Evolutionary conservation across 2,329 filamentous ascomycete species (phyloP).

Genomic region (Karstenula rhodostoma): DNA sequence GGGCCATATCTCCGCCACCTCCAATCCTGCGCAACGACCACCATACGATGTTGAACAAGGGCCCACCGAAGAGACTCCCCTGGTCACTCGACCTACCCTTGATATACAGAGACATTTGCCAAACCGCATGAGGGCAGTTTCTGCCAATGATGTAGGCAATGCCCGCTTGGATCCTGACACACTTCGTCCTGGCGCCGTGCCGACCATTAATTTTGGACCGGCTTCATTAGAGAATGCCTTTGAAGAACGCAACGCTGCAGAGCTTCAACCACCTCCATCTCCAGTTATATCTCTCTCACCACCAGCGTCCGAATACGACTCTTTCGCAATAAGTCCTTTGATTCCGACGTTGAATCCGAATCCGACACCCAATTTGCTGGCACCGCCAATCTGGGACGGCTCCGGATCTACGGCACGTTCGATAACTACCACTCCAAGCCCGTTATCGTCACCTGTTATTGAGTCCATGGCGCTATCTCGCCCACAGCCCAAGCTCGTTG

Average conservation of each 20-base stretch:
- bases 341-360: conserved; percentile 31
- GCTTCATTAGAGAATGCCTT: conserved; percentile 41
- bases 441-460: conserved; percentile 37
- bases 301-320: conserved; percentile 41
- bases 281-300: conserved; percentile 52
- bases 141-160: conserved; percentile 64
- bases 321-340: conserved; percentile 35
- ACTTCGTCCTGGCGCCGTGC: conserved; percentile 37
- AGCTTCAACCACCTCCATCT: conserved; percentile 40
- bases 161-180: conserved; percentile 55
- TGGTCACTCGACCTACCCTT: conserved; percentile 33
- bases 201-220: conserved; percentile 47
- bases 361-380: conserved; percentile 40
- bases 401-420: conserved; percentile 24
- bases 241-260: conserved; percentile 10
- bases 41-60: conserved; percentile 42
- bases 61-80: conserved; percentile 29
- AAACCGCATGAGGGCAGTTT: conserved; percentile 62
- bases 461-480: conserved; percentile 36
- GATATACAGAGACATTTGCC: conserved; percentile 41
- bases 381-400: conserved; percentile 49
- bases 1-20: conserved; percentile 57
- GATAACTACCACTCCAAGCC: conserved; percentile 32
- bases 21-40: conserved; percentile 56
- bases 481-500: conserved; percentile 51